Evolutionary conservation across 2,329 filamentous ascomycete species (phyloP).

Genomic region (Fusarium kyushuense): DNA sequence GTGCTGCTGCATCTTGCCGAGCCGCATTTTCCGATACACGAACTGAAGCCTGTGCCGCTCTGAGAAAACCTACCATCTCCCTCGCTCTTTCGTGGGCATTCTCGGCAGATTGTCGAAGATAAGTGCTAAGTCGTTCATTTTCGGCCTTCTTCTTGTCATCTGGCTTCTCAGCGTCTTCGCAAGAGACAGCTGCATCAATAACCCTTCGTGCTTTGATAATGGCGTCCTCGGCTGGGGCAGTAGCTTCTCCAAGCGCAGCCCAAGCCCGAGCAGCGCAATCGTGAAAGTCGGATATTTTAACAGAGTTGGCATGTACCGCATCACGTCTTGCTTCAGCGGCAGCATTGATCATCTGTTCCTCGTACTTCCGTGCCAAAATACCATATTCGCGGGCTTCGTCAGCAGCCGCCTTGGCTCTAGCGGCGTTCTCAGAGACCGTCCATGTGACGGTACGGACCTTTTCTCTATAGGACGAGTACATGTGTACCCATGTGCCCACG

Average conservation of each 20-base stretch:
- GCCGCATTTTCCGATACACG: constrained; percentile 22
- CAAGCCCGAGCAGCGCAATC: constrained; percentile 29
- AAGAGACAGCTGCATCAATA: constrained; percentile 22
- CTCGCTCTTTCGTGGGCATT: constrained; percentile 28
- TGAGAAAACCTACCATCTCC: constrained; percentile 23
- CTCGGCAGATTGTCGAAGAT: constrained; percentile 31
- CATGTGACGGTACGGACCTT: constrained; percentile 14
- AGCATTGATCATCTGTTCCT: constrained; percentile 19
- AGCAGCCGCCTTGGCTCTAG: constrained; percentile 24
- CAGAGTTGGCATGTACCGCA: constrained; percentile 3
- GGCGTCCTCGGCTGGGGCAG: constrained; percentile 27
- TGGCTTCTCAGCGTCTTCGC: constrained; percentile 25
- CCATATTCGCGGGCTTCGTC: constrained; percentile 24
- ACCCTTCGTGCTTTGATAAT: constrained; percentile 28
- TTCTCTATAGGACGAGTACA: constrained; percentile 24
- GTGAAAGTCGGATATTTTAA: constrained; percentile 22
- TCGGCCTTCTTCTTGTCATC: constrained; percentile 29
- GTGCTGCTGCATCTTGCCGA: constrained; percentile 11
- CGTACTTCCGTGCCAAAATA: constrained; percentile 13
- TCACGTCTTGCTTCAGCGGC: constrained; percentile 18
- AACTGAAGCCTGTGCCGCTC: constrained; percentile 23
- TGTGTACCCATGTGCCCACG: constrained; percentile 21
- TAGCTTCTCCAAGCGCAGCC: constrained; percentile 29
- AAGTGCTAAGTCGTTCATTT: constrained; percentile 6
- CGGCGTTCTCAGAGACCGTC: constrained; percentile 4